Conservation (phyloP, 371 early-diverging fungal species). For the Vairimorpha apis region DNA sequence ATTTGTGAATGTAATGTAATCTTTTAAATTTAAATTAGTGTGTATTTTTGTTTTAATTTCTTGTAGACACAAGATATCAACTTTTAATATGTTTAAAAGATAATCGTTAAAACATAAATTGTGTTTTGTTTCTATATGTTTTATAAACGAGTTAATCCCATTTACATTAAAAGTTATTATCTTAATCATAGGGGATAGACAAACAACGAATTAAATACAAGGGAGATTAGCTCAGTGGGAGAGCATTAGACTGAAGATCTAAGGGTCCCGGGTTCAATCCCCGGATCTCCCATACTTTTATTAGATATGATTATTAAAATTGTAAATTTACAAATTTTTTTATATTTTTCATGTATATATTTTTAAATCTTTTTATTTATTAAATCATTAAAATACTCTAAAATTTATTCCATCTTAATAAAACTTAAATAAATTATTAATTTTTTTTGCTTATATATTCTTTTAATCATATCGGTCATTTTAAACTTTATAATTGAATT, state of each 20-base stretch:
- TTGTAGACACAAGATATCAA: constrained; percentile 73
- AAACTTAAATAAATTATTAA: too few species aligned
- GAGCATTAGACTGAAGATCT: constrained; percentile 69
- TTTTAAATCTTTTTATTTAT: too few species aligned
- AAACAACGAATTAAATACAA: too few species aligned
- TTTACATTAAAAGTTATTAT: constrained; percentile 56
- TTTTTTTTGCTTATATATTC: too few species aligned
- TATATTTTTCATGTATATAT: too few species aligned
- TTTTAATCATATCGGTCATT: too few species aligned
- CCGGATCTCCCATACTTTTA: constrained; percentile 44
- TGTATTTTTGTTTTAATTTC: constrained; percentile 68
- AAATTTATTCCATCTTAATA: too few species aligned
- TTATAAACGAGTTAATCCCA: constrained; percentile 48
- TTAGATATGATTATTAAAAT: too few species aligned
- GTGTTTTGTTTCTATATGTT: constrained; percentile 24
- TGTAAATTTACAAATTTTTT: too few species aligned
- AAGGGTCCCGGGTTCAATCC: constrained; percentile 67
- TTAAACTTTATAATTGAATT: too few species aligned
- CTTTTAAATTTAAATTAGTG: constrained; percentile 63
- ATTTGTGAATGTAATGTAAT: constrained; percentile 71
- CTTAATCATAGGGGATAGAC: constrained; percentile 12
- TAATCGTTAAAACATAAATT: constrained; percentile 35
- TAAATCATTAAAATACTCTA: too few species aligned
- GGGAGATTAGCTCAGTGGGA: constrained; percentile 66
- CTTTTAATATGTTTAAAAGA: constrained; percentile 65